Evolutionary conservation across 2,329 filamentous ascomycete genomes (phyloP), one percentile per base, ranked within the genome.

Genomic region (Aspergillus sergii): DNA sequence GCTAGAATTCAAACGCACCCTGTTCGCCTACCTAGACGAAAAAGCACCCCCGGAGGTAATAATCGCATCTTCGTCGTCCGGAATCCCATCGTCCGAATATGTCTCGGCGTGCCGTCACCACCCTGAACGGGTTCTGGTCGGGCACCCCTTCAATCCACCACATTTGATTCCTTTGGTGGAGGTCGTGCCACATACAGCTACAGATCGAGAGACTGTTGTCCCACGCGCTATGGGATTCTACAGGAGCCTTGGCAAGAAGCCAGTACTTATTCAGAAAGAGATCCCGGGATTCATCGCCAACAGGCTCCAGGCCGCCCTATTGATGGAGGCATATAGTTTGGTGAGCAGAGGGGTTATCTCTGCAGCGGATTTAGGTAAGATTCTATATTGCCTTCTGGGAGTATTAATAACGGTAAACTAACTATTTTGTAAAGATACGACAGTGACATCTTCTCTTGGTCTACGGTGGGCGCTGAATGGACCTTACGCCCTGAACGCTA

Each of bases 211-310:
- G n/a, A 54, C 6, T 12, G 51, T 54, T n/a, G 30, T 54, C 1
- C 51, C 51, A 3, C 16, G 51, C 16, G 51, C 30, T 12, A 54
- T 54, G 32, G 51, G 36, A 3, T 82, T 83, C 63, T 83, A 82
- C 69, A 67, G 66, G 10, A 63, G 46, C 6, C 66, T 82, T 2
- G 81, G 79, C 6, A 81, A 81, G 64, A 75, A 76, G 23, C 74
- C 81, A 0, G 73, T 81, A 1, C 71, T 77, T 26, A 72, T 82
- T 26, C 72, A 75, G 59, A 75, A 80, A 53, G 81, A 83, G 64
- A 74, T 77, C 0, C 73, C 77, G 2, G 81, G 81, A 0, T 79
- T 80, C 60, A 74, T 82, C 9, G 81, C 80, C 19, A 83, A 83
- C 68, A 74, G 82, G 8, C 75, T 84, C 0, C 81, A 83, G 62